Base-by-base conservation (phyloP, 2,329 filamentous ascomycete genomes). In the Fusarium ramigenum region DNA sequence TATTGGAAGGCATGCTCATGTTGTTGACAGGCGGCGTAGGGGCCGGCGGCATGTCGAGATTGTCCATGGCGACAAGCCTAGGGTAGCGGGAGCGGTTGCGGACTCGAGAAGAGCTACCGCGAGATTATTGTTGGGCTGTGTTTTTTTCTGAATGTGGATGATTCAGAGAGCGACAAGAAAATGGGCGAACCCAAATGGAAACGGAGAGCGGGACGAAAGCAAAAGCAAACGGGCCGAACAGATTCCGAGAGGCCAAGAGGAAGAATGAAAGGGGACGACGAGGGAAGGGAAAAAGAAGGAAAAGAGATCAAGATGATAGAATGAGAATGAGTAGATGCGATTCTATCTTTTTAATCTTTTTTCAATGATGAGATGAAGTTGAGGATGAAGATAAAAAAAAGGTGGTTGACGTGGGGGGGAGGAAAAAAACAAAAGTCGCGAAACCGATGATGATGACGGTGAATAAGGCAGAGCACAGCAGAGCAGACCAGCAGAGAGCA, bases 31-130 rank as follows among this genome's bases (percentile, higher is more conserved):
- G 84, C 70, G 84, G 84, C 78, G 85, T 87, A 65, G 86, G 87
- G 65, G 88, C 87, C 69, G 87, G 84, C 60, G 86, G 86, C 74
- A 88, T 82, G 76, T 84, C 83, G 78, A 84, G 50, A 54, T 72
- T 82, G 67, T 78, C 77, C 78, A 78, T 80, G 62, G 67, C 69
- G 59, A 47, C 50, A 69, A 43, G 62, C 70, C 72, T 67, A 50
- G 69, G 60, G 62, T 63, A 67, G 66, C 58, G 73, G 66, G 47
- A 65, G 75, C 65, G 76, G 69, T 65, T 66, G 75, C 73, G 70
- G 72, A 75, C 72, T 74, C 72, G 44, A 75, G 19, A 60, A 69
- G 72, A 74, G 72, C 58, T 69, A 50, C 72, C 72, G 72, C 72
- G 61, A 47, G 21, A 25, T 66, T 65, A 54, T 50, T 52, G 60